A percentile compares a stretch with the other conserved stretches of the same genome.
These are phyloP conservation scores for Leccinum barrowsii DNA, from an alignment of 768 basidiomycete genomes.

Conservation along the genomic window DNA sequence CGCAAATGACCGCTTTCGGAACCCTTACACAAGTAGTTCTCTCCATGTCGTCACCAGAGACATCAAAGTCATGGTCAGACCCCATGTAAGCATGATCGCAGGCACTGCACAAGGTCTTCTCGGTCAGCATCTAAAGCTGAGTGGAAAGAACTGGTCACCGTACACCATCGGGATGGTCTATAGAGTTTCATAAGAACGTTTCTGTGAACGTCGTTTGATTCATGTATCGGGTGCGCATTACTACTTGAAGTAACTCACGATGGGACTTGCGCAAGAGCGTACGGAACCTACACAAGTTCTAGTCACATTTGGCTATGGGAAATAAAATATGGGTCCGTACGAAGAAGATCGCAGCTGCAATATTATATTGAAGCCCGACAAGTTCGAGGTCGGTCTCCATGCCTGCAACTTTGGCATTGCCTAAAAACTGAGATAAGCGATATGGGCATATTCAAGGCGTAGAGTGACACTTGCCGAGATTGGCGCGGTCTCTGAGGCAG, in stretches of 20 bases:
- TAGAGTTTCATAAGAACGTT: slow-evolving; percentile 35
- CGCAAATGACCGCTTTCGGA: background rate
- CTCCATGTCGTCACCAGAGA: slow-evolving; percentile 34
- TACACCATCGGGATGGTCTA: slow-evolving; percentile 34
- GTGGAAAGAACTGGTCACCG: background rate
- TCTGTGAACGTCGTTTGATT: slow-evolving; percentile 12
- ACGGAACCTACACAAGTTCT: slow-evolving; percentile 28
- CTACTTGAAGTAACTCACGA: slow-evolving; percentile 28
- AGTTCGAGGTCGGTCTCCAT: slow-evolving; percentile 39
- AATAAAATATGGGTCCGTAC: slow-evolving; percentile 12
- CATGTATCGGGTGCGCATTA: background rate
- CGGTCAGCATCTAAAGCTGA: slow-evolving; percentile 5
- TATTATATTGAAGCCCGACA: slow-evolving; percentile 35
- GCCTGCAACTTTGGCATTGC: slow-evolving; percentile 44
- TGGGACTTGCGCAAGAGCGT: slow-evolving; percentile 36
- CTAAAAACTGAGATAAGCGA: slow-evolving; percentile 20
- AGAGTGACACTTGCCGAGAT: slow-evolving; percentile 34
- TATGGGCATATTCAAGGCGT: background rate
- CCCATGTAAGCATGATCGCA: slow-evolving; percentile 37
- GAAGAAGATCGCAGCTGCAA: slow-evolving; percentile 39
- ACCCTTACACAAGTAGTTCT: slow-evolving; percentile 29
- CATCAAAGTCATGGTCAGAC: slow-evolving; percentile 35
- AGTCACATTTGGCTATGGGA: background rate
- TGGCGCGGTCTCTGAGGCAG: slow-evolving; percentile 38
- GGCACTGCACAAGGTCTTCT: slow-evolving; percentile 30